These are phyloP conservation scores for Limtongozyma cylindracea DNA, from an alignment of 805 yeast genomes.

Conservation along the genomic window DNA sequence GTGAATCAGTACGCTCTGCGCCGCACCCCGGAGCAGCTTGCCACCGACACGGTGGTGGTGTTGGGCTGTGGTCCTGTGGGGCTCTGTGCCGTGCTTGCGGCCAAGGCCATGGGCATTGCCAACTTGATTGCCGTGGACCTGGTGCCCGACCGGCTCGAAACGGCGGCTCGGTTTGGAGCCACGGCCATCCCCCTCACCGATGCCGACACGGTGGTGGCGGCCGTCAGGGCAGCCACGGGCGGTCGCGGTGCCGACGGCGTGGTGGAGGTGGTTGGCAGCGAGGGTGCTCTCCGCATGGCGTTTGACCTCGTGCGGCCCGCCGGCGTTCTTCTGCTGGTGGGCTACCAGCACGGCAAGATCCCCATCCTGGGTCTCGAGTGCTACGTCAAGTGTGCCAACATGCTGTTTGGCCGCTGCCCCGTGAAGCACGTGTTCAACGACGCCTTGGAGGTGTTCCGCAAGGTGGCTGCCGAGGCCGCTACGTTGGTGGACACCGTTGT, in stretches of 20 bases:
- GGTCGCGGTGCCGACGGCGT: constrained; percentile 29
- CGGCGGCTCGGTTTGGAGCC: constrained; percentile 22
- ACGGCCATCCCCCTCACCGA: constrained; percentile 17
- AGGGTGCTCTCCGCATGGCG: constrained; percentile 21
- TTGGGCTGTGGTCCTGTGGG: constrained; percentile 41
- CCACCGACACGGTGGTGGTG: constrained; percentile 15
- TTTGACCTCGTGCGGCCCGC: constrained; percentile 28
- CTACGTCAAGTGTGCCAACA: constrained; percentile 25
- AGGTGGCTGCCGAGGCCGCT: no score
- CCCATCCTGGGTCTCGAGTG: constrained; percentile 34
- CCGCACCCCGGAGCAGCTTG: constrained; percentile 7
- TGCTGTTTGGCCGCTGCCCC: constrained; percentile 42
- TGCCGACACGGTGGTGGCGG: constrained; percentile 5
- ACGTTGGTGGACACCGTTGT: no score
- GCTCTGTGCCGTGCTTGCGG: constrained; percentile 20
- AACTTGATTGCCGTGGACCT: constrained; percentile 21
- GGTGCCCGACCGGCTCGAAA: constrained; percentile 17
- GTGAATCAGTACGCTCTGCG: constrained; percentile 17
- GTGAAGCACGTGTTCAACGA: constrained; percentile 29
- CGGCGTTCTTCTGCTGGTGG: constrained; percentile 30
- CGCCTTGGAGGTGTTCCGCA: constrained; percentile 22
- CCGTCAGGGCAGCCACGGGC: constrained; percentile 11
- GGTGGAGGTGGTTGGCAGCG: constrained; percentile 32
- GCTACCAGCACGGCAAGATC: constrained; percentile 30
- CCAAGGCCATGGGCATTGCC: constrained; percentile 16